Percentiles rank a stretch among this genome's conserved stretches.
These are phyloP conservation scores for Hymenochaete sp. DNA, from an alignment of 1,284 basidiomycete species.

Conservation along the genomic window DNA sequence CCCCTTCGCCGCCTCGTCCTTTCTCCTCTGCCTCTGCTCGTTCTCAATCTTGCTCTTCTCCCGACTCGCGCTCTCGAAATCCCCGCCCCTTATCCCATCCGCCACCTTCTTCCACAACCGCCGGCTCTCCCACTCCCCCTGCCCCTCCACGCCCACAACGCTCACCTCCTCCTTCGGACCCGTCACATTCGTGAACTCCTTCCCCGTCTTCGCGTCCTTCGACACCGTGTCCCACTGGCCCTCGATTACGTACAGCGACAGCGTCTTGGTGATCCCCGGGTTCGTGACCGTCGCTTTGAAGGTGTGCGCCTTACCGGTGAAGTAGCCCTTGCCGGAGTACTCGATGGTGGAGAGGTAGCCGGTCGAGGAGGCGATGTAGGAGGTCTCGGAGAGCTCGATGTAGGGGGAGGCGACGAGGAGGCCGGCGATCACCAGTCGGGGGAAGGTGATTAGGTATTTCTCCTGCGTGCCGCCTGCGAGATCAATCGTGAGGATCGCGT, in stretches of 20 bases:
- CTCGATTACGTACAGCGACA: conserved; percentile 57
- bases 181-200: conserved; percentile 56
- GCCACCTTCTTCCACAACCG: conserved; percentile 83
- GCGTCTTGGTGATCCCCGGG: conserved; percentile 28
- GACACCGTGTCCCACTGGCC: conserved; percentile 83
- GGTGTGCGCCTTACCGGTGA: conserved; percentile 86
- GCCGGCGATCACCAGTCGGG: conserved; percentile 60
- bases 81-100: conserved; percentile 83
- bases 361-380: conserved; percentile 76
- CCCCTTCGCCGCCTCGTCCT: conserved; percentile 71
- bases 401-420: conserved; percentile 63
- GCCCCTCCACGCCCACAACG: conserved; percentile 45
- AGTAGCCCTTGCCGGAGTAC: conserved; percentile 95
- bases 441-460: conserved; percentile 88
- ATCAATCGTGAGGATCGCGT: conserved; percentile 74
- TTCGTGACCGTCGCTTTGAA: conserved; percentile 76
- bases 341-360: conserved; percentile 70
- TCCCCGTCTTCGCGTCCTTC: conserved; percentile 42
- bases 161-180: conserved; percentile 66
- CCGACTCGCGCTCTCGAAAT: conserved; percentile 84
- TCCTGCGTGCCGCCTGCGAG: conserved; percentile 52
- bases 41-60: conserved; percentile 96
- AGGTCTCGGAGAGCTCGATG: conserved; percentile 82
- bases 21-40: conserved; percentile 83
- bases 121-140: conserved; percentile 79